Evolutionary conservation across 305 asterid genomes (phyloP).

Genomic region (Coffea humblotiana): DNA sequence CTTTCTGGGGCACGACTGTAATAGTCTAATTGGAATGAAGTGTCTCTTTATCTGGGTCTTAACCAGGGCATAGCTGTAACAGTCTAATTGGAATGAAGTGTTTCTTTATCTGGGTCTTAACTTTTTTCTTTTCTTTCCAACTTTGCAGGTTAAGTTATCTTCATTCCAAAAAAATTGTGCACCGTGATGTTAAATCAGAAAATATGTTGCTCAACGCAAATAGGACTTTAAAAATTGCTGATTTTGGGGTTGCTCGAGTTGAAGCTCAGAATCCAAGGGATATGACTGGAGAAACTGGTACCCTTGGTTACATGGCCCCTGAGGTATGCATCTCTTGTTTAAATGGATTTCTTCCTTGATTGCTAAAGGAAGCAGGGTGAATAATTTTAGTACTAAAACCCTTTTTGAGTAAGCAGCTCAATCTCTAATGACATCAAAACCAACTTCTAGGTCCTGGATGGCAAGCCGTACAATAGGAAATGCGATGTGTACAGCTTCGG

Average conservation of each 20-base stretch:
- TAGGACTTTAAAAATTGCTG: conserved; percentile 79
- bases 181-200: conserved; percentile 87
- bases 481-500: conserved; percentile 93
- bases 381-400: neutral
- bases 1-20: neutral
- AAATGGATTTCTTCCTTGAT: neutral
- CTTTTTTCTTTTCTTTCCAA: neutral
- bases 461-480: conserved; percentile 78
- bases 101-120: neutral
- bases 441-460: conserved; percentile 69
- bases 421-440: neutral
- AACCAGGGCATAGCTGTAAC: neutral
- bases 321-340: conserved; percentile 48
- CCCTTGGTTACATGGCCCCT: conserved; percentile 97
- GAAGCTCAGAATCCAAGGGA: conserved; percentile 93
- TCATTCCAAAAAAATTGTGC: conserved; percentile 83
- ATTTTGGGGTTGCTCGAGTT: conserved; percentile 92
- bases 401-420: neutral
- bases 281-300: conserved; percentile 96
- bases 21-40: neutral
- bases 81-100: neutral
- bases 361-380: neutral
- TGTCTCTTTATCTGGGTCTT: neutral
- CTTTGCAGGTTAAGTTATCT: conserved; percentile 73
- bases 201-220: conserved; percentile 75